Evolutionary conservation across 2,329 filamentous ascomycete genomes (phyloP), one percentile per base, ranked within the genome.

Genomic region (Stromatinia cepivora): DNA sequence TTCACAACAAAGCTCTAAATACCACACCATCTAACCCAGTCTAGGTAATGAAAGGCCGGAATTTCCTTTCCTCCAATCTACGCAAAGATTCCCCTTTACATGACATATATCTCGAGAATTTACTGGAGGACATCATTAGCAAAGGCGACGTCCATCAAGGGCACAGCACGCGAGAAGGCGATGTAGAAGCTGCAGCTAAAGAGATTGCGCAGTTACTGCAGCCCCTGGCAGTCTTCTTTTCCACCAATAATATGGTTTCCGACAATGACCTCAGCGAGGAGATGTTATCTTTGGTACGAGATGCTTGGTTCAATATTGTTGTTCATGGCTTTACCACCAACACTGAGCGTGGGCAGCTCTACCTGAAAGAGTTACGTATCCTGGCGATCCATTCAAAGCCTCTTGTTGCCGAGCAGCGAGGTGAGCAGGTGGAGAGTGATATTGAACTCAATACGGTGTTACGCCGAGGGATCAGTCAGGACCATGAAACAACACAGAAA

Each of bases 271-370:
- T 81, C 67, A 87, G 91, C 66, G 90, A 94, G 65, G 89, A 94
- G 70, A 87, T 88, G 10, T 86, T 91, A 71, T 86, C 88, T 36
- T 82, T 96, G 69, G 86, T 95, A 74, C 89, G 94, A 66, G 94
- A 99, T 83, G 92, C 93, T 7, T 99, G 95, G 95, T 98, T 97
- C 82, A 99, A 99, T 76, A 93, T 98, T 72, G 92, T 94, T 31
- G 91, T 97, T 0, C 95, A 99, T 79, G 95, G 94, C 6, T 97
- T 98, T 78, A 90, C 89, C 13, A 84, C 90, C 15, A 86, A 86
- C 22, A 94, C 93, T 0, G 86, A 89, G 22, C 87, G 91, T 67
- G 92, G 90, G 25, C 90, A 89, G 77, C 87, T 87, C 73, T 88
- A 96, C 75, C 80, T 89, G 63, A 86, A 90, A 69, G 93, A 97